A percentile compares a stretch with the other conserved stretches of the same genome.
These are phyloP conservation scores for Gryganskiella cystojenkinii DNA, from an alignment of 192 early-diverging fungal genomes.

Conservation along the genomic window DNA sequence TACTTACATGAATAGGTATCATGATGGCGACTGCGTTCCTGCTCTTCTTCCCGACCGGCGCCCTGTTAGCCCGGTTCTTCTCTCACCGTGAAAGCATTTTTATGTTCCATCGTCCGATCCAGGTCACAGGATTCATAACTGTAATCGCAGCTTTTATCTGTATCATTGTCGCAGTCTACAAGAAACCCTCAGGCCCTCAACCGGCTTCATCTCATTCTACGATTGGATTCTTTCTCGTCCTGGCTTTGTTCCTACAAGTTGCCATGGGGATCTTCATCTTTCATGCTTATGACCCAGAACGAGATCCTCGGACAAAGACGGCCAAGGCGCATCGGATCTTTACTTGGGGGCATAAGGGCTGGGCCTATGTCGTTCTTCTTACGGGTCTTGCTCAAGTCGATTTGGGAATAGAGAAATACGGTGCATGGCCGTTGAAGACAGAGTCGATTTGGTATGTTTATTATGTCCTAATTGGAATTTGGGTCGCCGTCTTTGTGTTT, in stretches of 20 bases:
- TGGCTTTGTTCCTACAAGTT: constrained; percentile 21
- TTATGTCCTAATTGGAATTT: constrained; percentile 16
- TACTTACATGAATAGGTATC: constrained; percentile 7
- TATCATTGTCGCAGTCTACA: constrained; percentile 16
- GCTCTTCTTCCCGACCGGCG: constrained; percentile 30
- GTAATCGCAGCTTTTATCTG: constrained; percentile 15
- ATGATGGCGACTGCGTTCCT: constrained; percentile 40
- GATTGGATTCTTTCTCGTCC: constrained; percentile 16
- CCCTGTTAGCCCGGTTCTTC: constrained; percentile 32
- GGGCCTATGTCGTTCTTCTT: constrained; percentile 30
- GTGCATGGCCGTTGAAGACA: constrained; percentile 25
- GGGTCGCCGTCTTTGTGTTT: constrained; percentile 13
- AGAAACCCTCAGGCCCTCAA: not conserved
- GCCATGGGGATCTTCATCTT: constrained; percentile 31
- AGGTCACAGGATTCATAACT: constrained; percentile 19
- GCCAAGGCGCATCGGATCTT: constrained; percentile 1
- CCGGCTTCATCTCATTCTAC: constrained; percentile 8
- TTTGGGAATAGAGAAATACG: constrained; percentile 27
- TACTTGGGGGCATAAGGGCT: constrained; percentile 31
- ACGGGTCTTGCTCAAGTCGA: constrained; percentile 14
- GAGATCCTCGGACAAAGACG: not conserved
- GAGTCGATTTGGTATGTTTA: constrained; percentile 29
- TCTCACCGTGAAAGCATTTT: constrained; percentile 17
- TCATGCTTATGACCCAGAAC: constrained; percentile 16
- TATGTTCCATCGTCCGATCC: constrained; percentile 33